Evolutionary conservation across 768 basidiomycete species (phyloP).

Genomic region (Phylloporus sp.): DNA sequence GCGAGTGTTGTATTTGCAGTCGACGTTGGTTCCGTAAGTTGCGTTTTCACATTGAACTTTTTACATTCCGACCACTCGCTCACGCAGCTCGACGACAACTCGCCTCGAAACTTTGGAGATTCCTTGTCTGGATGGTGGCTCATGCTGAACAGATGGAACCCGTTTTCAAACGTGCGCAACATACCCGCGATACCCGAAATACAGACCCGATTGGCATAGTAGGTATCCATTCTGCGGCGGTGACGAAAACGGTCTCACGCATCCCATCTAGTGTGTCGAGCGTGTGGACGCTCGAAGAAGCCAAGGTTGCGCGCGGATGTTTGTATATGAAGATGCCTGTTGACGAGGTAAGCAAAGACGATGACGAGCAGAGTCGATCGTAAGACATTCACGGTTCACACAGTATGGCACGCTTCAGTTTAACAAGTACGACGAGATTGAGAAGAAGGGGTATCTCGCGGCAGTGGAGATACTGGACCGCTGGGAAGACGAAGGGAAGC

Average conservation of each 20-base stretch:
- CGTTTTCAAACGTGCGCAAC: conserved; percentile 70
- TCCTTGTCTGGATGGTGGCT: conserved; percentile 96
- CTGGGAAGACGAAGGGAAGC: conserved; percentile 76
- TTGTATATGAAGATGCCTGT: conserved; percentile 95
- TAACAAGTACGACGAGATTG: conserved; percentile 82
- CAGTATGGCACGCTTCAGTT: conserved; percentile 92
- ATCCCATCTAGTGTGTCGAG: conserved; percentile 72
- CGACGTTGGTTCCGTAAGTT: conserved; percentile 83
- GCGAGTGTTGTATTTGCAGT: conserved; percentile 86
- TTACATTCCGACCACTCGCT: not conserved
- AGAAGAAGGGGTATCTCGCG: conserved; percentile 73
- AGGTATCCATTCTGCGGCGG: conserved; percentile 29
- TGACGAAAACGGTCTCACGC: conserved; percentile 3
- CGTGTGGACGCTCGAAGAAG: conserved; percentile 91
- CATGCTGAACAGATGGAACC: conserved; percentile 88
- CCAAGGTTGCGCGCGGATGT: conserved; percentile 84
- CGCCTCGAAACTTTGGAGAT: conserved; percentile 91
- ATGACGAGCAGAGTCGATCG: not conserved
- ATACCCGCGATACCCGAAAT: conserved; percentile 91
- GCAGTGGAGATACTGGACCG: conserved; percentile 65
- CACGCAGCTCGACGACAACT: conserved; percentile 84
- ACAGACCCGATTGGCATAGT: conserved; percentile 94
- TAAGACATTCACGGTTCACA: conserved; percentile 4
- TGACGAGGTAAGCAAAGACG: conserved; percentile 58
- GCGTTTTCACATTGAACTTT: not conserved